Evolutionary conservation across 2,329 filamentous ascomycete species (phyloP).

Genomic region (Colletotrichum acutatum): DNA sequence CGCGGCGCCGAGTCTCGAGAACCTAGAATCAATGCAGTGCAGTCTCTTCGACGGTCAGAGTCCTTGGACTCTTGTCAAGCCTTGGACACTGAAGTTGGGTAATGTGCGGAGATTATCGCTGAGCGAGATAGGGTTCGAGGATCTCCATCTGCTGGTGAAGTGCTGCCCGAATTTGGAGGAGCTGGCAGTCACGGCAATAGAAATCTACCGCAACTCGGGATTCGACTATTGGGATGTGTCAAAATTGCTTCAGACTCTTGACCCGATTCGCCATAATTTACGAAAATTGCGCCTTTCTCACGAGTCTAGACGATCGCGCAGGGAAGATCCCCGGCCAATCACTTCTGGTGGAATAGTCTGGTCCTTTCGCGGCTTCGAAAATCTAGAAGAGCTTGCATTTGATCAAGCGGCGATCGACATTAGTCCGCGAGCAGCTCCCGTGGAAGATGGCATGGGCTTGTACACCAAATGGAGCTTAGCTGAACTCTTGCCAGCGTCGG

Average conservation of each 20-base stretch:
- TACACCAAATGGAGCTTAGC: background rate
- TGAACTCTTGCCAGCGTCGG: background rate
- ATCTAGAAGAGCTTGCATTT: constrained; percentile 17
- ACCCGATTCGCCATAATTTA: background rate
- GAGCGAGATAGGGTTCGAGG: constrained; percentile 15
- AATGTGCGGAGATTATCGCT: background rate
- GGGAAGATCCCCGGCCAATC: background rate
- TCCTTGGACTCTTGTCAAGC: constrained; percentile 8
- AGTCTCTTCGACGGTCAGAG: constrained; percentile 15
- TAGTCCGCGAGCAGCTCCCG: background rate
- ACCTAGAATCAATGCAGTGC: background rate
- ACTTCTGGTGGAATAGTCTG: background rate
- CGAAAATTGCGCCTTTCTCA: constrained; percentile 9
- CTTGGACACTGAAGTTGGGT: background rate
- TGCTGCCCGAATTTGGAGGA: constrained; percentile 17
- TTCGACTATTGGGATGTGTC: constrained; percentile 20
- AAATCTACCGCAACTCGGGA: constrained; percentile 19
- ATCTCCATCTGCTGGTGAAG: constrained; percentile 10
- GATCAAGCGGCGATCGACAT: constrained; percentile 14
- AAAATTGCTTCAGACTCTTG: constrained; percentile 17
- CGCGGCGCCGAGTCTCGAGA: constrained; percentile 23
- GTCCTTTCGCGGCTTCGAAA: constrained; percentile 12
- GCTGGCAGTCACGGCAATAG: constrained; percentile 10
- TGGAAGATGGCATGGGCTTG: background rate
- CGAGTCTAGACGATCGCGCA: background rate